Evolutionary conservation across 2,329 filamentous ascomycete species (phyloP).

Genomic region (Claviceps purpurea): DNA sequence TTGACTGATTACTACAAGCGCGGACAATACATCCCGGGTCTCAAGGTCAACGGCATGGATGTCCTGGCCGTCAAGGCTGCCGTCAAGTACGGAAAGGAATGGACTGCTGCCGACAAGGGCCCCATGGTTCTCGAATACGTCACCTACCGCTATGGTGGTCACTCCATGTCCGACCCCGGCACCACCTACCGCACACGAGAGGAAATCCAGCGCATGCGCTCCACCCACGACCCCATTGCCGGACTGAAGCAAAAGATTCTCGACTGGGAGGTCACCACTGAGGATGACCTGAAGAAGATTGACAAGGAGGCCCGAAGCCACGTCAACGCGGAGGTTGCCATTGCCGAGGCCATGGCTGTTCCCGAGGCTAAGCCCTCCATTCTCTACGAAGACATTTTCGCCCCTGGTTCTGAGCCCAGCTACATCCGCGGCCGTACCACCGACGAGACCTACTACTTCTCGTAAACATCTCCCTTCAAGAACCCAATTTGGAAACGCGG

Average conservation of each 20-base stretch:
- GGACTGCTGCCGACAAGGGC: constrained; percentile 68
- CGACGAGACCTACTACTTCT: constrained; percentile 94
- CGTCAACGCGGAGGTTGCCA: constrained; percentile 81
- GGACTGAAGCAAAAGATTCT: constrained; percentile 96
- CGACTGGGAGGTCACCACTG: constrained; percentile 81
- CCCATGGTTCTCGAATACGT: constrained; percentile 97
- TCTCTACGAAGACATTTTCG: constrained; percentile 94
- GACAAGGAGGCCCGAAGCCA: constrained; percentile 83
- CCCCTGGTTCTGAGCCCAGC: constrained; percentile 70
- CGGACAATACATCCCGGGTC: constrained; percentile 96
- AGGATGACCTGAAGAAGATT: constrained; percentile 91
- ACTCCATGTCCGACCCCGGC: constrained; percentile 99
- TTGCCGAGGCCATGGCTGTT: constrained; percentile 73
- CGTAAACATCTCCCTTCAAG: constrained; percentile 17
- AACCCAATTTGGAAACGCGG: background rate
- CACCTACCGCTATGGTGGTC: constrained; percentile 96
- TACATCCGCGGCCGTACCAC: constrained; percentile 78
- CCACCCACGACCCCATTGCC: constrained; percentile 94
- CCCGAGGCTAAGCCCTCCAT: constrained; percentile 72
- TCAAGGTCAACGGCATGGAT: constrained; percentile 99
- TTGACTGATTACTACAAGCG: constrained; percentile 99
- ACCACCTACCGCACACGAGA: constrained; percentile 98
- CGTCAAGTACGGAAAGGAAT: constrained; percentile 86
- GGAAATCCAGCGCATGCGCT: constrained; percentile 99
- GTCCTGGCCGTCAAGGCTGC: constrained; percentile 95